phyloP scores from a whole-genome alignment of 108 stramenopile species.

The Skeletonema potamos region DNA sequence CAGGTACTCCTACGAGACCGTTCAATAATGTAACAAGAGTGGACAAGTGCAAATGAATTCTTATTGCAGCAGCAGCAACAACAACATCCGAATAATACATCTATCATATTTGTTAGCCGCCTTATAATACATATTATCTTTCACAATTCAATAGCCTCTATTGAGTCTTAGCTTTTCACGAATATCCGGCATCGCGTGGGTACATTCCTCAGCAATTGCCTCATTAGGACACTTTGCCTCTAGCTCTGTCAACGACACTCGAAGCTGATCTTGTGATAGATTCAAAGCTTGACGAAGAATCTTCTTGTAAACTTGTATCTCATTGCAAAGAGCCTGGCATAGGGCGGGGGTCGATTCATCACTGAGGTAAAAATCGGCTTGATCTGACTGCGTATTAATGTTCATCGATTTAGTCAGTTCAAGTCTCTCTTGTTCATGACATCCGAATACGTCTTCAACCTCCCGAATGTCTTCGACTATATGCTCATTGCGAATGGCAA shows the following conservation, averaged over 20 bases:
- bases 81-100: too few species aligned
- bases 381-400: too few species aligned
- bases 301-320: conserved; percentile 53
- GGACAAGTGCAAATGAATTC: too few species aligned
- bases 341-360: conserved; percentile 29
- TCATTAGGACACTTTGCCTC: conserved; percentile 25
- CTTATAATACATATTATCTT: too few species aligned
- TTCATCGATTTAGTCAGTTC: too few species aligned
- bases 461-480: conserved; percentile 17
- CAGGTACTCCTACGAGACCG: too few species aligned
- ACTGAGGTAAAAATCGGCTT: conserved; percentile 20
- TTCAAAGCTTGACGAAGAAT: conserved; percentile 30
- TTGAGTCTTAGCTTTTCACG: conserved; percentile 6
- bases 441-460: conserved; percentile 8
- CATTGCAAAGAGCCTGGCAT: conserved; percentile 43
- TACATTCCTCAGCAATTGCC: conserved; percentile 11
- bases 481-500: conserved; percentile 28
- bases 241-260: conserved; percentile 32
- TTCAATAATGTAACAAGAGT: too few species aligned
- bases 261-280: conserved; percentile 15
- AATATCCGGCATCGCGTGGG: conserved; percentile 14
- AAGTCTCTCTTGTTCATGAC: too few species aligned
- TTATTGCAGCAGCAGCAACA: too few species aligned
- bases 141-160: too few species aligned
- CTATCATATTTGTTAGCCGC: too few species aligned